Percentiles rank a stretch among this genome's conserved stretches.
Conservation (phyloP, 805 yeast species). For the Nakazawaea peltata region DNA sequence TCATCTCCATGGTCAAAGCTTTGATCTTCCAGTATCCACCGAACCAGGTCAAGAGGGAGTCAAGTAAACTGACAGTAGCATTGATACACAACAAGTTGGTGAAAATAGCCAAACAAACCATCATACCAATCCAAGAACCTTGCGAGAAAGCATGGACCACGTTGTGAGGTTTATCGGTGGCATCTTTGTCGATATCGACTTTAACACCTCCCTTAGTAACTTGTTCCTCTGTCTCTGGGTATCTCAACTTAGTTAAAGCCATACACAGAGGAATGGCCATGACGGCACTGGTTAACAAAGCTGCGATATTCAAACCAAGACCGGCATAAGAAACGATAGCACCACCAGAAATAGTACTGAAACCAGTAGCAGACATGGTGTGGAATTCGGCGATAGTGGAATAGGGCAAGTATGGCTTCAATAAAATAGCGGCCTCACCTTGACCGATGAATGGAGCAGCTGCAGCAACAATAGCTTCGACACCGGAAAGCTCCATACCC, state of each 20-base stretch:
- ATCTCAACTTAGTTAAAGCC: slow-evolving; percentile 51
- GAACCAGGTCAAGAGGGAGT: slow-evolving; percentile 51
- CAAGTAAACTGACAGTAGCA: slow-evolving; percentile 46
- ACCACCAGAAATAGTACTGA: slow-evolving; percentile 58
- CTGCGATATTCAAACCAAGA: slow-evolving; percentile 54
- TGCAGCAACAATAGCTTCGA: slow-evolving; percentile 59
- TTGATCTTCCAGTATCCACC: slow-evolving; percentile 56
- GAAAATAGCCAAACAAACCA: slow-evolving; percentile 48
- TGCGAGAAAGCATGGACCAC: slow-evolving; percentile 36
- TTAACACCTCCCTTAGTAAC: slow-evolving; percentile 39
- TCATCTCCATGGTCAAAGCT: slow-evolving; percentile 43
- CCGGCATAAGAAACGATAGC: slow-evolving; percentile 57
- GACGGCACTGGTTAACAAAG: slow-evolving; percentile 57
- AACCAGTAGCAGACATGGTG: slow-evolving; percentile 55
- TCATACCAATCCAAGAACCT: slow-evolving; percentile 47
- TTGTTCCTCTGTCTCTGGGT: slow-evolving; percentile 51
- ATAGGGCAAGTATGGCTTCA: slow-evolving; percentile 51
- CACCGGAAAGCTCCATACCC: slow-evolving; percentile 52
- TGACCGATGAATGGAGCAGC: slow-evolving; percentile 62
- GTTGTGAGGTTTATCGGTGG: slow-evolving; percentile 22
- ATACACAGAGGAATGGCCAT: slow-evolving; percentile 63
- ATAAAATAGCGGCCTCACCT: slow-evolving; percentile 56
- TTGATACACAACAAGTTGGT: slow-evolving; percentile 55
- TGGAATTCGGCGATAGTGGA: slow-evolving; percentile 55
- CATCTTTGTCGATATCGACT: slow-evolving; percentile 32